Evolutionary conservation across 2,329 filamentous ascomycete species (phyloP).

Genomic region (Sclerotiophoma versabilis): DNA sequence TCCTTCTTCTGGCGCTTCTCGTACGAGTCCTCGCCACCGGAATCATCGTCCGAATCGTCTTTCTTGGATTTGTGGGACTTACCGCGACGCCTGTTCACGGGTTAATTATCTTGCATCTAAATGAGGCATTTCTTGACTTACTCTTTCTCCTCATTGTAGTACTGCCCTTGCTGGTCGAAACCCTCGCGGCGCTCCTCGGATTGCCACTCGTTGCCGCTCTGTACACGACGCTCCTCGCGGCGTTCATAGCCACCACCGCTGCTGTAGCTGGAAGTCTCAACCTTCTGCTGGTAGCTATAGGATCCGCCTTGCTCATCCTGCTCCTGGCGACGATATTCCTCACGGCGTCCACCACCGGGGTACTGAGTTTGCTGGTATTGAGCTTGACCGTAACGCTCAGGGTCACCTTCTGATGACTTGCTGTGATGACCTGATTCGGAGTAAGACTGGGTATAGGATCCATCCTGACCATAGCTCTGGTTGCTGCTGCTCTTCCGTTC

Average conservation of each 20-base stretch:
- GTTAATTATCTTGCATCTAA: slow-evolving; percentile 18
- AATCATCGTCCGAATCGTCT: slow-evolving; percentile 46
- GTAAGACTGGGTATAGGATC: slow-evolving; percentile 67
- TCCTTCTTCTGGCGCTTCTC: slow-evolving; percentile 21
- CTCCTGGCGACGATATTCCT: slow-evolving; percentile 68
- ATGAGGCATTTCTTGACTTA: slow-evolving; percentile 26
- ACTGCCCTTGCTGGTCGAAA: slow-evolving; percentile 46
- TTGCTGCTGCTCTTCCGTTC: slow-evolving; percentile 63
- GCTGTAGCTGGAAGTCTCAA: slow-evolving; percentile 59
- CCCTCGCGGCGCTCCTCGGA: slow-evolving; percentile 48
- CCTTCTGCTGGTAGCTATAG: slow-evolving; percentile 66
- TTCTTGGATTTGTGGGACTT: slow-evolving; percentile 49
- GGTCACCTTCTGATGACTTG: slow-evolving; percentile 39
- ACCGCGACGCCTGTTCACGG: slow-evolving; percentile 38
- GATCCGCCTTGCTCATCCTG: slow-evolving; percentile 56
- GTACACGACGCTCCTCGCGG: slow-evolving; percentile 62
- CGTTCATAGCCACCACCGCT: slow-evolving; percentile 63
- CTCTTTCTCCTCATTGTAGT: slow-evolving; percentile 53
- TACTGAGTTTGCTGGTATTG: slow-evolving; percentile 67
- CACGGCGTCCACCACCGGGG: slow-evolving; percentile 62
- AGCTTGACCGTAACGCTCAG: slow-evolving; percentile 66
- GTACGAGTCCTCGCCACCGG: slow-evolving; percentile 39
- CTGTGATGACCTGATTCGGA: slow-evolving; percentile 66
- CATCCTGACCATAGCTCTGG: slow-evolving; percentile 64
- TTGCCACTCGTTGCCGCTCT: slow-evolving; percentile 52